Evolutionary conservation across 768 basidiomycete genomes (phyloP).

Genomic region (Cantharellus cinnabarinus): DNA sequence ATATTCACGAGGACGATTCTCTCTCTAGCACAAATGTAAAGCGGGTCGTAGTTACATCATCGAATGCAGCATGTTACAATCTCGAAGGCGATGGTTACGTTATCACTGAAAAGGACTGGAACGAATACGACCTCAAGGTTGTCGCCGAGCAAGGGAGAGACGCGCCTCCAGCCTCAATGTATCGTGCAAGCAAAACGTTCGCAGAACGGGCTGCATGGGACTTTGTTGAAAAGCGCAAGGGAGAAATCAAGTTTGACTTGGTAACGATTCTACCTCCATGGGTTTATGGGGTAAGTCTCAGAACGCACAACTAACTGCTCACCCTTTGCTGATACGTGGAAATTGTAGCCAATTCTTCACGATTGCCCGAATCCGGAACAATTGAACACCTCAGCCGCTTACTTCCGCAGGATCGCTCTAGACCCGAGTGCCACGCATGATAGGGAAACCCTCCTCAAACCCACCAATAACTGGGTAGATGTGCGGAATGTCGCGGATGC

Average conservation of each 20-base stretch:
- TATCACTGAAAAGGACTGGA: constrained; percentile 17
- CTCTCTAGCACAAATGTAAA: constrained; percentile 9
- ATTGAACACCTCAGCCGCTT: constrained; percentile 18
- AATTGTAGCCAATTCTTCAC: background rate
- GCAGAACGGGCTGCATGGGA: constrained; percentile 17
- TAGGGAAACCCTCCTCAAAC: background rate
- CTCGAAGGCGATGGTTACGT: background rate
- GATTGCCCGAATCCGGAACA: constrained; percentile 6
- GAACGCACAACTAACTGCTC: background rate
- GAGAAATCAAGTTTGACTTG: constrained; percentile 12
- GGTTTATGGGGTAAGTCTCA: background rate
- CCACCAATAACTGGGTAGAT: constrained; percentile 12
- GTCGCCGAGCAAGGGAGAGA: constrained; percentile 16
- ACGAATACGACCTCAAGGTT: constrained; percentile 12
- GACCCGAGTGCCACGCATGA: background rate
- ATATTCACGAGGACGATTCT: too few relatives aligned
- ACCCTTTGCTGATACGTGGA: background rate
- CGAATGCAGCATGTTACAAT: constrained; percentile 11
- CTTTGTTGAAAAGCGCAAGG: constrained; percentile 11
- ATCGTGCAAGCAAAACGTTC: constrained; percentile 15
- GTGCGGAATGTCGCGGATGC: constrained; percentile 15
- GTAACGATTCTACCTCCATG: constrained; percentile 13
- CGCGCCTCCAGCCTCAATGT: constrained; percentile 10
- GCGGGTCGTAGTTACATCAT: constrained; percentile 19
- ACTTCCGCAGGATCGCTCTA: background rate